Base-by-base conservation (phyloP, 805 yeast genomes). In the Teunomyces kruisii region DNA sequence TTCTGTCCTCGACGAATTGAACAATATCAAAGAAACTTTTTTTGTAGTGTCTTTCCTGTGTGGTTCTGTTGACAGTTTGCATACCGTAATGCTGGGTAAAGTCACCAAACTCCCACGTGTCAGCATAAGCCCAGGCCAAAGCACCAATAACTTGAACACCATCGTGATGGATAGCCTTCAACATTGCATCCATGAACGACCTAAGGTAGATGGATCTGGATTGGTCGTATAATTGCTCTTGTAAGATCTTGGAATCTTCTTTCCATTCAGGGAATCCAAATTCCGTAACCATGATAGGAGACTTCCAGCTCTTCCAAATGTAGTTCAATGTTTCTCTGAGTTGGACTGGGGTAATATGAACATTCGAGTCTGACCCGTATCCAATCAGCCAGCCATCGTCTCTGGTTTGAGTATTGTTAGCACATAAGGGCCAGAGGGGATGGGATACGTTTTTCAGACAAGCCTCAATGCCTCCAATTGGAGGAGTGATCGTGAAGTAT, bases 31-130 rank as follows among this genome's bases (percentile, higher is more conserved):
- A 35, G 28, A 35, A 35, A 35, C 39, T 19, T 48, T 58, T 55
- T 45, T 58, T 58, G 51, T 47, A 58, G 46, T 42, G 47, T 32
- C 61, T 51, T 39, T 57, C 58, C 49, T 55, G 60, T 10, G 62
- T 56, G 9, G 62, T 55, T 47, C 58, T 52, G 45, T 56, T 55
- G 29, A 58, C 62, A 17, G 51, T 58, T 46, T 56, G 61, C 10
- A 58, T 19, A 15, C 62, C 62, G 42, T 47, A 58, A 26, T 56
- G 58, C 42, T 50, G 54, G 1, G 13, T 26, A 14, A 49, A 52
- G 44, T 49, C 62, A 28, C 65, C 60, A 57, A 67, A 65, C 46
- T 66, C 70, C 55, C 63, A 56, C 44, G 64, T 60, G 48, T 66
- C 72, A 29, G 58, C 54, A 42, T 57, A 52, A 19, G 64, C 52